A percentile compares a stretch with the other conserved stretches of the same genome.
These are phyloP conservation scores for Platanthera guangdongensis DNA, from an alignment of 106 monocot genomes.

Conservation along the genomic window DNA sequence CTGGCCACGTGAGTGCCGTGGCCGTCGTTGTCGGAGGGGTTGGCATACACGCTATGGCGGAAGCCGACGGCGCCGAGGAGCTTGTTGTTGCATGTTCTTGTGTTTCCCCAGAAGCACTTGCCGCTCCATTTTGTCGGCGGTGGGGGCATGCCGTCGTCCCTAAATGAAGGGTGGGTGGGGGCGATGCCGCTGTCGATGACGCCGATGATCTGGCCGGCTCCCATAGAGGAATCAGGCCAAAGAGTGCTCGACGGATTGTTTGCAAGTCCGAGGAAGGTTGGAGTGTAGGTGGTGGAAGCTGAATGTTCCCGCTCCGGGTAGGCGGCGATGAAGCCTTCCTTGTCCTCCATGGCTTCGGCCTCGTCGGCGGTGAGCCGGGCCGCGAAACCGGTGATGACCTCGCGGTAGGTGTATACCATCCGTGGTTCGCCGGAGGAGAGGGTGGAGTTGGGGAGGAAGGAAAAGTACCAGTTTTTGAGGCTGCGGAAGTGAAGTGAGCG, in stretches of 20 bases:
- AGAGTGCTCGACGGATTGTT: not conserved
- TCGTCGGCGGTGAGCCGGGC: constrained; percentile 32
- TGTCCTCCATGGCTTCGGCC: constrained; percentile 12
- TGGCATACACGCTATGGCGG: not conserved
- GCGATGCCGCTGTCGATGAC: constrained; percentile 37
- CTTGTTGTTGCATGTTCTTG: constrained; percentile 12
- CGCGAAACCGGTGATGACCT: constrained; percentile 23
- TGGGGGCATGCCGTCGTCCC: constrained; percentile 13
- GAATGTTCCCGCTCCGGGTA: constrained; percentile 12
- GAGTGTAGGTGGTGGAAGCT: constrained; percentile 44
- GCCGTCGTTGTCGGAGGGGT: constrained; percentile 7
- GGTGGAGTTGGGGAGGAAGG: constrained; percentile 15
- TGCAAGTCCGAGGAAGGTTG: constrained; percentile 39
- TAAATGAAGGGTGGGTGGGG: constrained; percentile 40
- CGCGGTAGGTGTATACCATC: constrained; percentile 8
- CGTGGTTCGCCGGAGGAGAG: not conserved
- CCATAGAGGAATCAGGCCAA: constrained; percentile 14
- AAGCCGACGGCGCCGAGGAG: constrained; percentile 16
- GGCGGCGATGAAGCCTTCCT: constrained; percentile 31
- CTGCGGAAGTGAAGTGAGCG: not conserved
- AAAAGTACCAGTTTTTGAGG: constrained; percentile 11
- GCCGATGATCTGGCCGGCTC: constrained; percentile 34
- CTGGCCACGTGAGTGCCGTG: constrained; percentile 25
- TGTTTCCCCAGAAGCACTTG: constrained; percentile 4
- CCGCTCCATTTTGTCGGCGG: constrained; percentile 23